Base-by-base conservation (phyloP, 2,329 filamentous ascomycete species). In the Ascomycota sp. region DNA sequence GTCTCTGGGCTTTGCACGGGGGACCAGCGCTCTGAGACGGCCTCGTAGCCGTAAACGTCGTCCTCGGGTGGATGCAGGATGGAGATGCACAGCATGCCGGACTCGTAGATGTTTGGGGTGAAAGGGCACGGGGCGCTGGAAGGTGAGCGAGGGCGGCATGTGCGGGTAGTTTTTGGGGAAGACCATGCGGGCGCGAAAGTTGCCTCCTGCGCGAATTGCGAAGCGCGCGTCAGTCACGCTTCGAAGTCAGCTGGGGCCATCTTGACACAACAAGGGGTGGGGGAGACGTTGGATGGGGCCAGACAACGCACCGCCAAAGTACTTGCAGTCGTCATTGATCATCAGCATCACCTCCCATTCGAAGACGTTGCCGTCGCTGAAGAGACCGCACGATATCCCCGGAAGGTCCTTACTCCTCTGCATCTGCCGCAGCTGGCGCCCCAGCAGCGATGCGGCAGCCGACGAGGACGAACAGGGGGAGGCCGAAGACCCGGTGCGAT, bases 271-370 rank as follows among this genome's bases (percentile, higher is more conserved):
- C 7, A 11, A 23, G 23, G 17, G 7, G 22, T 22, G 22, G 30
- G 10, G 25, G 26, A 15, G 30, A 10, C 20, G 30, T 23, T 20
- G 20, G 24, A 26, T 19, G 29, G 23, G 25, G 10, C n/a, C n/a
- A n/a, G n/a, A 5, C n/a, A 10, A 55, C 69, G 34, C 56, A 86
- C 85, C 85, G 44, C 85, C 85, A 44, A 94, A 94, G 53, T 80
- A 79, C 55, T 85, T 86, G 55, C 79, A 85, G 47, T 92, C 83
- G 43, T 94, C 85, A 37, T 72, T 82, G 40, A 95, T 86, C 86
- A 98, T 95, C 36, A 98, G 70, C 79, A 94, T 93, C 13, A 95
- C 83, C 53, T 95, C 85, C 89, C 89, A 98, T 59, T 92, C 79
- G 40, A 94, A 94, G 8, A 95, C 73, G 49, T 92, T 92, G 55